A percentile compares a stretch with the other conserved stretches of the same genome.
These are phyloP conservation scores for Setomelanomma holmii DNA, from an alignment of 2,329 filamentous ascomycete species.

Conservation along the genomic window DNA sequence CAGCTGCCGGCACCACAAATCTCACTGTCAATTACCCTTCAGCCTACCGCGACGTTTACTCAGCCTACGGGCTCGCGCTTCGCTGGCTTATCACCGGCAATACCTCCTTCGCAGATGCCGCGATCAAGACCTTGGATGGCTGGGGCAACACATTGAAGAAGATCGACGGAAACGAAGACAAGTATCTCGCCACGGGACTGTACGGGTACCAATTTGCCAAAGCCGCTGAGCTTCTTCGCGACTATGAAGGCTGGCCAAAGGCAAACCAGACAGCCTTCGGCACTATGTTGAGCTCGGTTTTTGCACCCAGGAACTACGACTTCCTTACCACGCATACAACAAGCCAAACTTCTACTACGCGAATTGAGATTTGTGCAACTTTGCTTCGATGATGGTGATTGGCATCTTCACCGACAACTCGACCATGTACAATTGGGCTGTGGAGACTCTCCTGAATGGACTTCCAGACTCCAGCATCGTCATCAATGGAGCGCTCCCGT, in stretches of 20 bases:
- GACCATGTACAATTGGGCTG: slow-evolving; percentile 50
- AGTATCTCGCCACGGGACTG: slow-evolving; percentile 51
- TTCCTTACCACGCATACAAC: slow-evolving; percentile 50
- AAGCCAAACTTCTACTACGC: slow-evolving; percentile 49
- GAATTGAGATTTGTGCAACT: slow-evolving; percentile 57
- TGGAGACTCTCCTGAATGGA: slow-evolving; percentile 52
- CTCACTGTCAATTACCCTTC: slow-evolving; percentile 6
- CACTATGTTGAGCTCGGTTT: slow-evolving; percentile 48
- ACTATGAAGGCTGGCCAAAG: slow-evolving; percentile 42
- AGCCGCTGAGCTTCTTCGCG: slow-evolving; percentile 53
- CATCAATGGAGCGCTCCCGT: slow-evolving; percentile 18
- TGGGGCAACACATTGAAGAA: slow-evolving; percentile 47
- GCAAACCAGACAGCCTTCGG: slow-evolving; percentile 9
- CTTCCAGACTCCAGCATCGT: slow-evolving; percentile 48
- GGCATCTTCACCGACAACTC: slow-evolving; percentile 53
- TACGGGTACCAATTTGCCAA: slow-evolving; percentile 59
- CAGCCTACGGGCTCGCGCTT: slow-evolving; percentile 51
- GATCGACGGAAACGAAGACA: slow-evolving; percentile 23
- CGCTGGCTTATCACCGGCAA: slow-evolving; percentile 52
- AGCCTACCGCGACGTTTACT: slow-evolving; percentile 38
- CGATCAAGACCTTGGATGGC: slow-evolving; percentile 47
- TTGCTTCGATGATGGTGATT: slow-evolving; percentile 52
- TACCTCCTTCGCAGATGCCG: slow-evolving; percentile 47
- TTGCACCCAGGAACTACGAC: slow-evolving; percentile 48
- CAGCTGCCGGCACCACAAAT: background rate